Evolutionary conservation across 1,139 yeast species (phyloP).

Genomic region (Diutina catenulata): DNA sequence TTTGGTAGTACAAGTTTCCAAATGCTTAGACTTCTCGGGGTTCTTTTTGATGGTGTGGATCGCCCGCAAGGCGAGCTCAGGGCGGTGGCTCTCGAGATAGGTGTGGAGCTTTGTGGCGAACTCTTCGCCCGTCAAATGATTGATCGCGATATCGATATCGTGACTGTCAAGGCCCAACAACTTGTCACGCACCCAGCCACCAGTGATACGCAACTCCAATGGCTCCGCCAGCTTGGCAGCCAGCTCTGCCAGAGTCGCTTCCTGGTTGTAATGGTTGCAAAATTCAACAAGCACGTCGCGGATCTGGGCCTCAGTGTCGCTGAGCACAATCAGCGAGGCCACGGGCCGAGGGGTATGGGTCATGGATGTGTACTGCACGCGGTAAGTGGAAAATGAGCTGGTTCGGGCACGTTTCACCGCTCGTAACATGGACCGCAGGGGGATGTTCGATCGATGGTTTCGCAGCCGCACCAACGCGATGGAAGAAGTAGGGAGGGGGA

Average conservation of each 20-base stretch:
- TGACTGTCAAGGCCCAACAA: slow-evolving; percentile 67
- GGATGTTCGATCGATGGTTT: no score
- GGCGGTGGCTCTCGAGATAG: slow-evolving; percentile 34
- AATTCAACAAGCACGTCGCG: slow-evolving; percentile 33
- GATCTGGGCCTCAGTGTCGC: slow-evolving; percentile 33
- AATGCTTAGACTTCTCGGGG: slow-evolving; percentile 90
- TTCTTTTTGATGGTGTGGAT: slow-evolving; percentile 81
- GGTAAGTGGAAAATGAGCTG: not conserved
- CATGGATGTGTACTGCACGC: no score
- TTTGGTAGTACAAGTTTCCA: slow-evolving; percentile 92
- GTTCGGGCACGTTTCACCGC: not conserved
- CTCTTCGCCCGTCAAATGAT: slow-evolving; percentile 70
- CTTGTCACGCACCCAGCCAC: slow-evolving; percentile 99
- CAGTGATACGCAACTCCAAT: slow-evolving; percentile 68
- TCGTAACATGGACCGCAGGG: slow-evolving; percentile 3
- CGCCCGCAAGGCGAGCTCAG: slow-evolving; percentile 30
- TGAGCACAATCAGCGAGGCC: slow-evolving; percentile 7
- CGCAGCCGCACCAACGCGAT: no score
- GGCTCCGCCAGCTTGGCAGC: slow-evolving; percentile 8
- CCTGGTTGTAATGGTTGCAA: slow-evolving; percentile 22
- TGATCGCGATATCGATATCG: slow-evolving; percentile 87
- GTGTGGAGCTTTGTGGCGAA: slow-evolving; percentile 60
- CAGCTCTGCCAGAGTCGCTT: slow-evolving; percentile 6
- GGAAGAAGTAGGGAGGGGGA: no score
- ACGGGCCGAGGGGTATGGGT: no score